phyloP scores from a whole-genome alignment of 2,329 filamentous ascomycete species.

The Colletotrichum echinochloae region DNA sequence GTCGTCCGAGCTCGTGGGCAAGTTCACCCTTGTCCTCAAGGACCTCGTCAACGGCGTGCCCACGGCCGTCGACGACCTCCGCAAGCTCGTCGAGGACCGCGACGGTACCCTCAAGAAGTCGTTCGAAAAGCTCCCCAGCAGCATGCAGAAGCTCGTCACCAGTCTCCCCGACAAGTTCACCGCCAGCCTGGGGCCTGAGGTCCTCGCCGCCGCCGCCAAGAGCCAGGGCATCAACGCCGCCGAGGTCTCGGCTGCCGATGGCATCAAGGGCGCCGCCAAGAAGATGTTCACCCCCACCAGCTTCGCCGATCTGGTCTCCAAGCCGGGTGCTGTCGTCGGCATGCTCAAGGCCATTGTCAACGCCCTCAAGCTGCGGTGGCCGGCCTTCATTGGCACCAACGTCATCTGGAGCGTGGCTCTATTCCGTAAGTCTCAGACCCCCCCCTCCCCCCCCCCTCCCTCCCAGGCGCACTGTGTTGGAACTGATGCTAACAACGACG shows the following conservation, averaged over 20 bases:
- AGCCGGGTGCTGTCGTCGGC: conserved; percentile 85
- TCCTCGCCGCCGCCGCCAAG: conserved; percentile 83
- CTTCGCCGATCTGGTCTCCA: conserved; percentile 83
- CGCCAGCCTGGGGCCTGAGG: conserved; percentile 79
- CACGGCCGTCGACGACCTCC: conserved; percentile 92
- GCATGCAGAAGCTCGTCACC: conserved; percentile 87
- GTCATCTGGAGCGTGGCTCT: conserved; percentile 88
- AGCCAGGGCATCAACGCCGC: conserved; percentile 73
- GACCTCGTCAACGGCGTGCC: conserved; percentile 93
- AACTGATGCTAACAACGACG: conserved; percentile 21
- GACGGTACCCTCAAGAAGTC: conserved; percentile 70
- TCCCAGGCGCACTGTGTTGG: background rate
- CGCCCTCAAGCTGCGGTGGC: conserved; percentile 88
- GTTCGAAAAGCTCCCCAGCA: conserved; percentile 78
- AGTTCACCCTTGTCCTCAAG: conserved; percentile 91
- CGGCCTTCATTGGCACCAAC: conserved; percentile 91
- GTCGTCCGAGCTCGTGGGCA: conserved; percentile 81
- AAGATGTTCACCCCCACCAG: conserved; percentile 78
- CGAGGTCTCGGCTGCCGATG: conserved; percentile 58
- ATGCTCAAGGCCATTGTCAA: conserved; percentile 93
- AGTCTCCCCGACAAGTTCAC: conserved; percentile 87
- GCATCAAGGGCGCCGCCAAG: conserved; percentile 68
- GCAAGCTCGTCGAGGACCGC: conserved; percentile 68
- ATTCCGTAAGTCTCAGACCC: conserved; percentile 72
- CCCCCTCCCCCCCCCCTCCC: too few relatives aligned